Base-by-base conservation (phyloP, 2,329 filamentous ascomycete genomes). In the Venturia oleaginea region DNA sequence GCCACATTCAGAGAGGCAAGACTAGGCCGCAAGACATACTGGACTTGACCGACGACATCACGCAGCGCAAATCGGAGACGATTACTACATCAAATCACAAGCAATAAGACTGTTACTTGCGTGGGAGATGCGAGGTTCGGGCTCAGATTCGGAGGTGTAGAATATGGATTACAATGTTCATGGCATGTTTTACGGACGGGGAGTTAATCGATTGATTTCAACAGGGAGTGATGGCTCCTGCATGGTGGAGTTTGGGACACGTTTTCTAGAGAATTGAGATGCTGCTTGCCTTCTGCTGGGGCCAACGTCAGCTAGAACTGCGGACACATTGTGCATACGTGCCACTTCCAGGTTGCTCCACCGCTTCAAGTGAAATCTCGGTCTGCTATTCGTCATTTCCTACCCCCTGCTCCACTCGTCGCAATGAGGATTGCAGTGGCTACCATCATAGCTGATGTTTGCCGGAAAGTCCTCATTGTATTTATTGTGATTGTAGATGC, bases 21-120 rank as follows among this genome's bases (percentile, higher is more conserved):
- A 34, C 51, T 57, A 11, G 51, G 51, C 27, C 51, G 51, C 51
- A 57, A 57, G 51, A 57, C 51, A 4, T 57, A 57, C 27, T 57
- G 51, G 51, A 57, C 51, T 19, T 57, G 51, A 57, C n/a, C 15
- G 51, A 57, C 15, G 51, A 34, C 24, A 17, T n/a, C 6, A 30
- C 15, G 27, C 30, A 1, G 10, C 48, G 30, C 13, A 48, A 48
- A 24, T 13, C 5, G 46, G 46, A 22, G 46, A 27, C 46, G 46
- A 51, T 24, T 24, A 27, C 22, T n/a, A 57, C 30, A 57, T 8
- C 17, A 34, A 34, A 19, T 22, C 22, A 34, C 27, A 34, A 1
- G n/a, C 51, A 11, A 55, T 55, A 57, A 57, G 27, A 57, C 27
- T 34, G 27, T 32, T 57, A 17, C 19, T 57, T 57, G 51, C 51